phyloP scores from a whole-genome alignment of 2,329 filamentous ascomycete species.

The Myotisia sp. region DNA sequence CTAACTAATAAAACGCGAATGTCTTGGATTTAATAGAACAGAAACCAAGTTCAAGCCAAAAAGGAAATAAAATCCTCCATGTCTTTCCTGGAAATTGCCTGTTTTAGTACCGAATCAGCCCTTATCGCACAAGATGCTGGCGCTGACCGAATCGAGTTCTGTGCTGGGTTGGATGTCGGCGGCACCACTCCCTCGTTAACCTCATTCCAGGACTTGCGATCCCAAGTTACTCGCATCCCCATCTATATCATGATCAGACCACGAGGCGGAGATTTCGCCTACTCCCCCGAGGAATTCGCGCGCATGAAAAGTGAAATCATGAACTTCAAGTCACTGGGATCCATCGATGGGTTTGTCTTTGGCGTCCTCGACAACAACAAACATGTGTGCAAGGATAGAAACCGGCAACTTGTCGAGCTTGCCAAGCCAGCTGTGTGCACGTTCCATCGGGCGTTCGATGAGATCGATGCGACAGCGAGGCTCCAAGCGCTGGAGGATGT shows the following conservation, averaged over 20 bases:
- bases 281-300: slow-evolving; percentile 28
- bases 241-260: slow-evolving; percentile 43
- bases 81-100: slow-evolving; percentile 1
- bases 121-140: slow-evolving; percentile 29
- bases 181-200: slow-evolving; percentile 29
- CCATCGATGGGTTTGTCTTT: slow-evolving; percentile 1
- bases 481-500: slow-evolving; percentile 20
- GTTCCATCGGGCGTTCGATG: slow-evolving; percentile 43
- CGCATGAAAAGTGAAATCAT: slow-evolving; percentile 31
- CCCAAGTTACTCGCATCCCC: slow-evolving; percentile 24
- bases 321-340: slow-evolving; percentile 17
- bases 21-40: too few relatives aligned
- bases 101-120: slow-evolving; percentile 23
- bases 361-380: slow-evolving; percentile 25
- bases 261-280: slow-evolving; percentile 33
- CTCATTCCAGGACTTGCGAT: slow-evolving; percentile 6
- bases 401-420: slow-evolving; percentile 28
- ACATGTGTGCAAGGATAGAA: slow-evolving; percentile 29
- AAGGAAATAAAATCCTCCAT: too few relatives aligned
- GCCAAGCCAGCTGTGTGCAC: slow-evolving; percentile 36
- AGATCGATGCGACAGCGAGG: slow-evolving; percentile 14
- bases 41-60: too few relatives aligned
- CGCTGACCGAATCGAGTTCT: slow-evolving; percentile 40
- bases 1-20: too few relatives aligned
- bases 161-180: slow-evolving; percentile 26